Evolutionary conservation across 1,284 basidiomycete genomes (phyloP).

Genomic region (Heterobasidion occidentale): DNA sequence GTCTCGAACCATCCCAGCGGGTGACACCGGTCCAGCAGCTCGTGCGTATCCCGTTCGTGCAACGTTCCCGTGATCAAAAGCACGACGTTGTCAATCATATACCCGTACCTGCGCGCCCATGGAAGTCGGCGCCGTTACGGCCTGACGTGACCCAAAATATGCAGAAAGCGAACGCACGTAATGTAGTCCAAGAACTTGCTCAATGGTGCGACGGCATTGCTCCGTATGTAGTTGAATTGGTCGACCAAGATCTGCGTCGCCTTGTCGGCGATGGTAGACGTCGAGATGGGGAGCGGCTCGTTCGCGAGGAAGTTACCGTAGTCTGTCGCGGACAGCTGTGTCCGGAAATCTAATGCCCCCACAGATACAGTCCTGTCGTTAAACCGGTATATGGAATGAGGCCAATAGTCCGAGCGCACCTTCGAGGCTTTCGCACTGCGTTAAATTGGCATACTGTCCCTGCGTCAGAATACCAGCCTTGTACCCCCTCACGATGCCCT

Average conservation of each 20-base stretch:
- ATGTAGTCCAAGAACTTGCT: constrained; percentile 97
- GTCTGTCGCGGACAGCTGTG: constrained; percentile 93
- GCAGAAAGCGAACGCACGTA: constrained; percentile 55
- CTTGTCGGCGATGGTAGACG: constrained; percentile 91
- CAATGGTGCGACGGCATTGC: constrained; percentile 87
- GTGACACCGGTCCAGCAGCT: constrained; percentile 94
- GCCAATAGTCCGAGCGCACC: constrained; percentile 40
- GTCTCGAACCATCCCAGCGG: constrained; percentile 97
- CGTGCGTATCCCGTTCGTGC: constrained; percentile 96
- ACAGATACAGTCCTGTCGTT: neutral
- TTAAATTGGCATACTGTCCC: constrained; percentile 87
- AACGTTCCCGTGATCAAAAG: constrained; percentile 96
- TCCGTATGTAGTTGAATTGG: constrained; percentile 93
- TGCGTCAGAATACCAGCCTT: constrained; percentile 88
- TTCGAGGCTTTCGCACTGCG: constrained; percentile 97
- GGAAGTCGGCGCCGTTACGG: constrained; percentile 4
- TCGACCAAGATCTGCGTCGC: constrained; percentile 93
- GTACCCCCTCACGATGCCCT: constrained; percentile 93
- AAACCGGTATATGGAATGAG: neutral
- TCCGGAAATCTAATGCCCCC: constrained; percentile 67
- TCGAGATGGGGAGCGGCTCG: constrained; percentile 92
- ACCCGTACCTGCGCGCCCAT: constrained; percentile 65
- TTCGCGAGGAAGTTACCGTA: constrained; percentile 99
- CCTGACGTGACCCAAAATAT: neutral
- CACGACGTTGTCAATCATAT: constrained; percentile 99